Conservation (phyloP, 2,329 filamentous ascomycete genomes). For the Claviceps lovelessii region DNA sequence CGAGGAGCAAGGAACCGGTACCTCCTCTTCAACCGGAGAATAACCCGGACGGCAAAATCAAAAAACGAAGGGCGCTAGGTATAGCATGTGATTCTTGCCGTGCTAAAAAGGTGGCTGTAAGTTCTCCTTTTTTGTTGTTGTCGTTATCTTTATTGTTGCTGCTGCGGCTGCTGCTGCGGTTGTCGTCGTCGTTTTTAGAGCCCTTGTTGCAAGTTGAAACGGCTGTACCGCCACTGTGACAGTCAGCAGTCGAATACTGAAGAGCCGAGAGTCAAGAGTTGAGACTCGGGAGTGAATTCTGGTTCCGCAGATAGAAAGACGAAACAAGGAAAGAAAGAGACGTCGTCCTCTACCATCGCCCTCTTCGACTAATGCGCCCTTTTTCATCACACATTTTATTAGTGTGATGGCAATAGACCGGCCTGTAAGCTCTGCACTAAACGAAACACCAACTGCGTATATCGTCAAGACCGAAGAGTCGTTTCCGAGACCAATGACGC, state of each 20-base stretch:
- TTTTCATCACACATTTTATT: neutral
- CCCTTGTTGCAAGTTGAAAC: too few relatives aligned
- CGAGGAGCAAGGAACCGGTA: neutral
- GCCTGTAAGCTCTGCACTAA: neutral
- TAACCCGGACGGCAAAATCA: neutral
- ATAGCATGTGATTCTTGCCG: neutral
- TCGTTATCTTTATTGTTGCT: too few relatives aligned
- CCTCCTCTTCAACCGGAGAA: neutral
- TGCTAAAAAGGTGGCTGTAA: slow-evolving; percentile 1
- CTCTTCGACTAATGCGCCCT: neutral
- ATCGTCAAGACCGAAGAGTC: neutral
- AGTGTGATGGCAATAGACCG: neutral
- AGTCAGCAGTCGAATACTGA: too few relatives aligned
- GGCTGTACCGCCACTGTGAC: too few relatives aligned
- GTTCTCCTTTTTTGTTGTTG: neutral
- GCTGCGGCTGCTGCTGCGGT: too few relatives aligned
- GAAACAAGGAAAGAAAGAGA: too few relatives aligned
- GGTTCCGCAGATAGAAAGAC: too few relatives aligned
- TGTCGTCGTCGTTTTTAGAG: too few relatives aligned
- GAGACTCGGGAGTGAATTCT: too few relatives aligned
- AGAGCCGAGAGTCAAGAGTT: too few relatives aligned
- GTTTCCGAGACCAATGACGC: neutral
- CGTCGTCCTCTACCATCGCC: too few relatives aligned
- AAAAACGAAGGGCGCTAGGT: neutral
- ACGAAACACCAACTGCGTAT: neutral